A percentile compares a stretch with the other conserved stretches of the same genome.
These are phyloP conservation scores for Fusarium sp. DNA, from an alignment of 2,329 filamentous ascomycete species.

Conservation along the genomic window DNA sequence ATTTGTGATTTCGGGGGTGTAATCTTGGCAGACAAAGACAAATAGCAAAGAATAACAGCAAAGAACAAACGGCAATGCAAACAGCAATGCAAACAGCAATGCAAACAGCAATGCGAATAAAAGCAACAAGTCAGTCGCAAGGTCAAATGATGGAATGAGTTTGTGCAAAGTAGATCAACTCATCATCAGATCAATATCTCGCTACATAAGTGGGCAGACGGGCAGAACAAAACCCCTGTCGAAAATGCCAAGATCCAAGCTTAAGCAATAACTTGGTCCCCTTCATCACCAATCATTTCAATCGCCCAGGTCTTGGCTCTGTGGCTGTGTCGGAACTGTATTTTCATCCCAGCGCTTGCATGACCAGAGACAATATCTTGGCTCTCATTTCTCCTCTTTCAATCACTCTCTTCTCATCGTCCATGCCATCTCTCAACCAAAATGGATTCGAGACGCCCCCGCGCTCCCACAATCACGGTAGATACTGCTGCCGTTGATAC, in stretches of 20 bases:
- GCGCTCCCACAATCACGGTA: slow-evolving; percentile 42
- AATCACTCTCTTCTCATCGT: background rate
- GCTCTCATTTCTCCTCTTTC: slow-evolving; percentile 16
- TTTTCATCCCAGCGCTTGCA: slow-evolving; percentile 13
- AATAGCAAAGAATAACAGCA: too few relatives aligned
- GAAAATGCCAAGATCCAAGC: slow-evolving; percentile 3
- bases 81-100: too few relatives aligned
- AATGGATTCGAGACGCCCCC: slow-evolving; percentile 38
- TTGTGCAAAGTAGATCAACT: too few relatives aligned
- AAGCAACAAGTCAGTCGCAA: too few relatives aligned
- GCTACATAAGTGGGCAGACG: too few relatives aligned
- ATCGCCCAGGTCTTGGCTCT: slow-evolving; percentile 17
- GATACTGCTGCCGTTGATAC: slow-evolving; percentile 39
- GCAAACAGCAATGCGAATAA: too few relatives aligned
- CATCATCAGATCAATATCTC: too few relatives aligned
- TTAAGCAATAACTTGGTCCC: slow-evolving; percentile 10
- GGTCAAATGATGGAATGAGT: too few relatives aligned
- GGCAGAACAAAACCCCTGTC: background rate
- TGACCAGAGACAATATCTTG: slow-evolving; percentile 18
- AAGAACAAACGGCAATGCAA: too few relatives aligned
- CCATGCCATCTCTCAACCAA: background rate
- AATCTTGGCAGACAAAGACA: too few relatives aligned
- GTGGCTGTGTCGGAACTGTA: slow-evolving; percentile 38
- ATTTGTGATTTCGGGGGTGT: too few relatives aligned
- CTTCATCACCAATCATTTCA: slow-evolving; percentile 14